Conservation (phyloP, 257 asterid species). For the Salvia rosmarinus region DNA sequence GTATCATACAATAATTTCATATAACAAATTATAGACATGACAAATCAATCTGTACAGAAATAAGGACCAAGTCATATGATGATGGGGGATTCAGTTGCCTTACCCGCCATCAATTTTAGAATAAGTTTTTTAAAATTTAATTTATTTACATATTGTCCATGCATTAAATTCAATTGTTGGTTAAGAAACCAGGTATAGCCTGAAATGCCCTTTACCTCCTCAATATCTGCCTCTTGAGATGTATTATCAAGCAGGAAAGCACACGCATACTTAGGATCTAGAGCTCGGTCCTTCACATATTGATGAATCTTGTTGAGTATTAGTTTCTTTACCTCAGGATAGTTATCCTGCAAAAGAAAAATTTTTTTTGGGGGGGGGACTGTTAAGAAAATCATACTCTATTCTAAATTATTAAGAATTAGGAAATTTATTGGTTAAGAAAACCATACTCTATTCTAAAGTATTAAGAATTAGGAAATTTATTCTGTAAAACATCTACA, state of each 20-base stretch:
- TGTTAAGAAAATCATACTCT: slow-evolving; percentile 15
- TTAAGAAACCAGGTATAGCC: slow-evolving; percentile 13
- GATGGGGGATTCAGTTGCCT: not conserved
- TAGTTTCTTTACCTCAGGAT: slow-evolving; percentile 77
- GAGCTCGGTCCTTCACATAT: slow-evolving; percentile 80
- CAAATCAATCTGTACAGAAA: not conserved
- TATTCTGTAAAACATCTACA: slow-evolving; percentile 26
- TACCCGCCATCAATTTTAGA: not conserved
- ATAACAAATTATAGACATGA: not conserved
- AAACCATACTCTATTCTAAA: slow-evolving; percentile 8
- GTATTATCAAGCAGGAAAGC: slow-evolving; percentile 79
- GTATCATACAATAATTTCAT: not conserved
- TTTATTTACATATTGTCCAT: not conserved
- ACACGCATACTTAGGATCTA: slow-evolving; percentile 91
- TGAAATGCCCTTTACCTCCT: slow-evolving; percentile 58
- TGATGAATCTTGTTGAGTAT: slow-evolving; percentile 83
- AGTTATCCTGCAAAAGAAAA: slow-evolving; percentile 56
- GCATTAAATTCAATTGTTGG: not conserved
- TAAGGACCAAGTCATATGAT: not conserved
- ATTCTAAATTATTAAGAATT: slow-evolving; percentile 12
- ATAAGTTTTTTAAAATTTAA: not conserved
- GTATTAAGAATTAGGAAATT: slow-evolving; percentile 19
- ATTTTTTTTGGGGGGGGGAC: slow-evolving; percentile 24
- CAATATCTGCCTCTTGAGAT: slow-evolving; percentile 60
- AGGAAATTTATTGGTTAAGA: slow-evolving; percentile 22